phyloP scores from a whole-genome alignment of 148 eudicot genomes.

The Arctostaphylos glauca region DNA sequence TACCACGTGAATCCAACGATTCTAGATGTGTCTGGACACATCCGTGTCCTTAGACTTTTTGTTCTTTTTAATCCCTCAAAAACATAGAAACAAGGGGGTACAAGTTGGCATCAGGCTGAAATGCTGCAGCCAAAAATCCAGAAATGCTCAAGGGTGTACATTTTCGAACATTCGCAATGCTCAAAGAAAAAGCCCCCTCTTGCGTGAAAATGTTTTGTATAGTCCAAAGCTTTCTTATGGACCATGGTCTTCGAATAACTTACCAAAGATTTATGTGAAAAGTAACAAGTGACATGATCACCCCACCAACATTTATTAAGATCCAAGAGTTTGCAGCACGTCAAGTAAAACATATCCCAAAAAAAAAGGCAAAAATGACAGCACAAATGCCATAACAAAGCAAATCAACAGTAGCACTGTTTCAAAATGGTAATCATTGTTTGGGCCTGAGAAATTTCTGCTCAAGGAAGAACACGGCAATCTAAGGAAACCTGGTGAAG shows the following conservation, averaged over 20 bases:
- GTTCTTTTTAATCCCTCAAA: no score
- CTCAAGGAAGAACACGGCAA: neutral
- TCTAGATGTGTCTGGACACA: no score
- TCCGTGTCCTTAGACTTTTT: no score
- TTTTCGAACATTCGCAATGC: no score
- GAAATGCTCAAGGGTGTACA: no score
- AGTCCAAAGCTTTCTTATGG: no score
- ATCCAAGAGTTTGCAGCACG: neutral
- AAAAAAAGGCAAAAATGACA: neutral
- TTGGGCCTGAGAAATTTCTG: neutral
- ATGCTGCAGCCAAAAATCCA: no score
- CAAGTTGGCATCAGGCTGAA: no score
- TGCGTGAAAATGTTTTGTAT: no score
- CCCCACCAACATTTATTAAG: constrained; percentile 9
- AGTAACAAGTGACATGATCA: neutral
- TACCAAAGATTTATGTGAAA: neutral
- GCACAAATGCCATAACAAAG: constrained; percentile 3
- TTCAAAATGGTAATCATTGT: neutral
- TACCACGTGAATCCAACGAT: no score
- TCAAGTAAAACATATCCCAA: neutral
- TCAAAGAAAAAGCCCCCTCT: no score
- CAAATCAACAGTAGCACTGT: neutral
- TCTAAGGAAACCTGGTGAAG: neutral
- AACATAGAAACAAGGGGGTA: no score
- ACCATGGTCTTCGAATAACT: neutral